phyloP scores from a whole-genome alignment of 306 rosid species.

The Gynostemma pentaphyllum region DNA sequence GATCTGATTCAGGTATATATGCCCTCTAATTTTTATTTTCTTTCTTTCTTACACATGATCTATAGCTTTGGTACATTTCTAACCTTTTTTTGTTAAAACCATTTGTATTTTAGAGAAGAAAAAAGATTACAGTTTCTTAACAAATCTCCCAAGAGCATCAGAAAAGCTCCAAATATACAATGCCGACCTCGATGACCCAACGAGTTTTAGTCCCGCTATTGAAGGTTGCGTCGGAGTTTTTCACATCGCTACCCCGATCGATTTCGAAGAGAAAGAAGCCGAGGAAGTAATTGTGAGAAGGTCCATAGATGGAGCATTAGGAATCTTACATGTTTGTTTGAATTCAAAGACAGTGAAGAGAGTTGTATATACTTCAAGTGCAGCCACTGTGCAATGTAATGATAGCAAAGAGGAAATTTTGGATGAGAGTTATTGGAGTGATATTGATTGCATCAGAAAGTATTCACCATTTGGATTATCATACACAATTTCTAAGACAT shows the following conservation, averaged over 20 bases:
- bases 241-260: no score
- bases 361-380: slow-evolving; percentile 45
- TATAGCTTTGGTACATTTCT: no score
- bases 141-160: no score
- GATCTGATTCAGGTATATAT: slow-evolving; percentile 22
- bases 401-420: not conserved
- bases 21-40: not conserved
- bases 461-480: slow-evolving; percentile 6
- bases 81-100: no score
- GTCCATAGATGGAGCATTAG: slow-evolving; percentile 37
- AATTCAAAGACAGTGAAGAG: slow-evolving; percentile 28
- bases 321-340: slow-evolving; percentile 36
- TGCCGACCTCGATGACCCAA: no score
- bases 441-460: slow-evolving; percentile 17
- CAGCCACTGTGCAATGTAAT: slow-evolving; percentile 11
- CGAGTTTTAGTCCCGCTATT: no score
- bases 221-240: no score
- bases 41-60: no score
- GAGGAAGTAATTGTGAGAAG: slow-evolving; percentile 34
- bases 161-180: no score
- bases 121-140: no score
- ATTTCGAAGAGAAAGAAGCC: slow-evolving; percentile 16
- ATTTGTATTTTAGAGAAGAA: no score
- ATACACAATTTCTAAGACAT: slow-evolving; percentile 35
- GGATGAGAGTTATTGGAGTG: slow-evolving; percentile 47